phyloP scores from a whole-genome alignment of 192 early-diverging fungal species.

The Umbelopsis vinacea region DNA sequence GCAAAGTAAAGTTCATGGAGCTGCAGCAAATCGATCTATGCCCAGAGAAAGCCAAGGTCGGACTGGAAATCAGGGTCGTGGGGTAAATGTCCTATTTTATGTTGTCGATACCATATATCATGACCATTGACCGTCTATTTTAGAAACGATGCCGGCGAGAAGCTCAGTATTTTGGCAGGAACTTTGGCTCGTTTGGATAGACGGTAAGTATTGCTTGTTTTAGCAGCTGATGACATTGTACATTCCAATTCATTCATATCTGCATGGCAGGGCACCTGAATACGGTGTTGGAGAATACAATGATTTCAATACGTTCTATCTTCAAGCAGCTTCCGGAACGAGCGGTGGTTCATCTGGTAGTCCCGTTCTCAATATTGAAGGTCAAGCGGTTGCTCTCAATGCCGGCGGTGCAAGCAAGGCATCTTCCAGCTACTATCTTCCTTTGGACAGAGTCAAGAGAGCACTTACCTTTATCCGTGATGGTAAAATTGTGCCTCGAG shows the following conservation, averaged over 20 bases:
- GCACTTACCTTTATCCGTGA: slow-evolving; percentile 63
- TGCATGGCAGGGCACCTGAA: slow-evolving; percentile 59
- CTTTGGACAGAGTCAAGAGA: slow-evolving; percentile 73
- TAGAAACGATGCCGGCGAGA: slow-evolving; percentile 78
- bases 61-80: slow-evolving; percentile 77
- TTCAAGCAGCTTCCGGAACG: slow-evolving; percentile 74
- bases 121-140: neutral
- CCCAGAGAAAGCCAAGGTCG: slow-evolving; percentile 72
- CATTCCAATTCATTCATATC: neutral
- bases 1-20: slow-evolving; percentile 70
- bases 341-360: slow-evolving; percentile 80
- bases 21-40: slow-evolving; percentile 67
- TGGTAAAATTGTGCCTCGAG: slow-evolving; percentile 66
- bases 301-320: slow-evolving; percentile 85
- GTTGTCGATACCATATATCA: neutral
- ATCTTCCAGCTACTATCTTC: slow-evolving; percentile 75
- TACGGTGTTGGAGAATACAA: slow-evolving; percentile 73
- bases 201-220: slow-evolving; percentile 33
- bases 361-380: slow-evolving; percentile 78
- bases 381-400: slow-evolving; percentile 77
- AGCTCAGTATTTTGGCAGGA: slow-evolving; percentile 76
- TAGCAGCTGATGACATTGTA: neutral
- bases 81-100: slow-evolving; percentile 46
- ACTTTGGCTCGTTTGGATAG: slow-evolving; percentile 76
- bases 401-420: slow-evolving; percentile 72